Base-by-base conservation (phyloP, 768 basidiomycete species). In the Macrolepiota dolichaula region DNA sequence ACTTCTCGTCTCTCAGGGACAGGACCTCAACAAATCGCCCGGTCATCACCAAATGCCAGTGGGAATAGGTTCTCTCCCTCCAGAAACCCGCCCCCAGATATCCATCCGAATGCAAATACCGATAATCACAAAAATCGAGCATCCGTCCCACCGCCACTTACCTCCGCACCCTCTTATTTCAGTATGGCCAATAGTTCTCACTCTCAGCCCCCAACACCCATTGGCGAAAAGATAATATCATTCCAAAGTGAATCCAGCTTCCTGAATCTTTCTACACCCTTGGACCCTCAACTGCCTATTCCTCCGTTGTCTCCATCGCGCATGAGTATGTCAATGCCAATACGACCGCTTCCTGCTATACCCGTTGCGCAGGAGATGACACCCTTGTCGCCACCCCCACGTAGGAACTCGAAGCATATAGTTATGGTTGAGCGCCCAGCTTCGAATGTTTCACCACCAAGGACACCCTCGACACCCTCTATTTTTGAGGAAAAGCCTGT, bases 301-400 rank as follows among this genome's bases (percentile, higher is more conserved):
- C 74, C 74, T 9, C 71, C 67, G 29, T 19, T 15, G 47, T 49
- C 44, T 56, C 63, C 63, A 61, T 65, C 22, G 38, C 44, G 2
- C 27, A 44, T 36, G 58, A 54, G 32, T 29, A 61, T 24, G 29
- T 17, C 24, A 13, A 38, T 25, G 37, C 55, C 37, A 22, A 54
- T 59, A 38, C 51, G 47, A 67, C 52, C 70, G 64, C 54, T 62
- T 32, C 62, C 56, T 12, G 54, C 63, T 22, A 49, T 59, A 22
- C 46, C 36, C 27, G 37, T 73, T 51, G 44, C 64, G 10, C 65
- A 65, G 1, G 76, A 74, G 62, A 63, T 74, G 63, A 72, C 71
- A 3, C 57, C 87, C 10, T 72, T 89, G 32, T 83, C 85, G 5
- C 87, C 87, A 4, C 86, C 87, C 0, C 88, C 87, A 25, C 82